Percentiles rank a stretch among this genome's conserved stretches.
phyloP scores from a whole-genome alignment of 140 eudicot genomes.

The Oenanthe javanica region DNA sequence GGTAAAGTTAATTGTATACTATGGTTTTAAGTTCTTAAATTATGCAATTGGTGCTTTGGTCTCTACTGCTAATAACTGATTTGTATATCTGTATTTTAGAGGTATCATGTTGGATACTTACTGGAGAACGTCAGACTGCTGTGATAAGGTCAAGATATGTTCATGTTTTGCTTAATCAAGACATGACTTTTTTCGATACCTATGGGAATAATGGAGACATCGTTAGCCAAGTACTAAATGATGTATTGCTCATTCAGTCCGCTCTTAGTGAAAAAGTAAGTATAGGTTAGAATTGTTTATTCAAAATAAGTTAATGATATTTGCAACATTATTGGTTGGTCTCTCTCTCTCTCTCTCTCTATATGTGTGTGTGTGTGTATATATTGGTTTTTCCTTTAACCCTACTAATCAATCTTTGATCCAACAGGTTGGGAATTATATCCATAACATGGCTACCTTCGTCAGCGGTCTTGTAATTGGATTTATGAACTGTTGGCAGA shows the following conservation, averaged over 20 bases:
- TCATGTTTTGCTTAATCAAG: slow-evolving; percentile 89
- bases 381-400: not conserved
- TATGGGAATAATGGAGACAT: slow-evolving; percentile 97
- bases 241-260: slow-evolving; percentile 93
- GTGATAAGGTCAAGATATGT: slow-evolving; percentile 95
- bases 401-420: slow-evolving; percentile 22
- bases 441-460: slow-evolving; percentile 99
- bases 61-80: slow-evolving; percentile 13
- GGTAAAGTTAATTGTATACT: slow-evolving; percentile 36
- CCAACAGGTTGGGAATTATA: slow-evolving; percentile 90
- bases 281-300: not conserved
- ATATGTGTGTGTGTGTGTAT: not conserved
- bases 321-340: not conserved
- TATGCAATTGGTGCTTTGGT: slow-evolving; percentile 11
- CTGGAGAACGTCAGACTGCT: slow-evolving; percentile 99
- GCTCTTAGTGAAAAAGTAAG: slow-evolving; percentile 98
- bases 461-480: slow-evolving; percentile 91
- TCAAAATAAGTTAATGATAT: not conserved
- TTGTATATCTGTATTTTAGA: slow-evolving; percentile 35
- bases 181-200: slow-evolving; percentile 98
- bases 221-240: slow-evolving; percentile 98
- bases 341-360: not conserved
- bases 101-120: slow-evolving; percentile 98
- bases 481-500: slow-evolving; percentile 95
- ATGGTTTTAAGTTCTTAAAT: not conserved